Percentiles rank a stretch among this genome's conserved stretches.
phyloP scores from a whole-genome alignment of 2,329 filamentous ascomycete genomes.

The Epichloe amarillans region DNA sequence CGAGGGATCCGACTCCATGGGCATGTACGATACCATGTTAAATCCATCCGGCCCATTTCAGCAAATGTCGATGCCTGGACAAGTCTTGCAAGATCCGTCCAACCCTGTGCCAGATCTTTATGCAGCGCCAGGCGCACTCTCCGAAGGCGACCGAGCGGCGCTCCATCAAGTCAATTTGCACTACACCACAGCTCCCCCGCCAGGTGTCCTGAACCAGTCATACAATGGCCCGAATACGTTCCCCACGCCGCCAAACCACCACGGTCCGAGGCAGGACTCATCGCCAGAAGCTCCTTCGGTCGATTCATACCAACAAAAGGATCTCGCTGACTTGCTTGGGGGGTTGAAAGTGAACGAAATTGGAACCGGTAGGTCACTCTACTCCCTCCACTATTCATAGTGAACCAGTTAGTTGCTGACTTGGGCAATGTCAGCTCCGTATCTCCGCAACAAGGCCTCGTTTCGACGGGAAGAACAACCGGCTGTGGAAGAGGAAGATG shows the following conservation, averaged over 20 bases:
- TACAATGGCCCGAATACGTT: conserved; percentile 38
- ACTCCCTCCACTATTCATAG: not conserved
- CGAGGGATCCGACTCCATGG: conserved; percentile 31
- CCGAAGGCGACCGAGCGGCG: conserved; percentile 26
- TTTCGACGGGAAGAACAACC: conserved; percentile 44
- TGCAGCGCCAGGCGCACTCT: conserved; percentile 34
- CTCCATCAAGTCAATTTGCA: conserved; percentile 37
- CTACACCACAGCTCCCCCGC: conserved; percentile 39
- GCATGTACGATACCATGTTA: conserved; percentile 21
- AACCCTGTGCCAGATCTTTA: conserved; percentile 34
- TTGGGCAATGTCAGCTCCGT: conserved; percentile 48
- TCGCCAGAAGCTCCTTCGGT: conserved; percentile 40
- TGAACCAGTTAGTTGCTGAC: not conserved
- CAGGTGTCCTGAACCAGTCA: conserved; percentile 36
- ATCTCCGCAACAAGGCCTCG: conserved; percentile 54
- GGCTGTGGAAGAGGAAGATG: conserved; percentile 56
- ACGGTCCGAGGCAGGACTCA: conserved; percentile 17
- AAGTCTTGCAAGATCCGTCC: conserved; percentile 23
- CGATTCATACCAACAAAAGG: conserved; percentile 54
- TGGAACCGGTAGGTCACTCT: conserved; percentile 55
- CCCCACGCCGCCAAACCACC: conserved; percentile 34
- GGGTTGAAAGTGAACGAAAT: conserved; percentile 77
- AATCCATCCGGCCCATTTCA: conserved; percentile 25
- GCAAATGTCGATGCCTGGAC: conserved; percentile 38
- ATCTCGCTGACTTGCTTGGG: conserved; percentile 69